Conservation (phyloP, 139 green algal species). For the Haematococcus lacustris region DNA sequence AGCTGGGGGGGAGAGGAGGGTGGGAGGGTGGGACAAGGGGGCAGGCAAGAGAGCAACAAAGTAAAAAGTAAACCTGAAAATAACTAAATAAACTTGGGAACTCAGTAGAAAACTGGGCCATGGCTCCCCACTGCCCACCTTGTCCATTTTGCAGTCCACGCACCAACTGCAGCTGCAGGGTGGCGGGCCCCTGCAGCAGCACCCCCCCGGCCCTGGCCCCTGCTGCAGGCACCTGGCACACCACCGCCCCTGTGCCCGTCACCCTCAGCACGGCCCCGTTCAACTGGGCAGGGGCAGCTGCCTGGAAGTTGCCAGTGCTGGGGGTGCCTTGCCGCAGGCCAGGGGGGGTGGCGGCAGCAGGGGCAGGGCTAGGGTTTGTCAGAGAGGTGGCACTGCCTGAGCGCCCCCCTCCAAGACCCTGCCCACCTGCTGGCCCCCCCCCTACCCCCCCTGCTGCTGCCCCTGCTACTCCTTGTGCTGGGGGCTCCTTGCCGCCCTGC, state of each 20-base stretch:
- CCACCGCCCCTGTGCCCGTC: constrained; percentile 5
- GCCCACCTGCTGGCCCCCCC: background rate
- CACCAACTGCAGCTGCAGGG: constrained; percentile 34
- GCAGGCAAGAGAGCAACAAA: background rate
- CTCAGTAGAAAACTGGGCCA: background rate
- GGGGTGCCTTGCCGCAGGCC: constrained; percentile 1
- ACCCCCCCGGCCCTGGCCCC: no score
- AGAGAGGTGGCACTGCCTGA: background rate
- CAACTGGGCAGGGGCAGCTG: constrained; percentile 1
- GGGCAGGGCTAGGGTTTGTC: background rate
- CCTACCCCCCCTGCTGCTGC: background rate
- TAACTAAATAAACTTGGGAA: background rate
- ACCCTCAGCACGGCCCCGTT: background rate
- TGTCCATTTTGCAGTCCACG: constrained; percentile 53
- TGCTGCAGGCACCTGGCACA: constrained; percentile 16
- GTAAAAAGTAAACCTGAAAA: background rate
- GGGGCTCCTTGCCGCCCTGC: background rate
- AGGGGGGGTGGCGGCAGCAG: no score
- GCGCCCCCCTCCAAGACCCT: background rate
- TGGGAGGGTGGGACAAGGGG: background rate
- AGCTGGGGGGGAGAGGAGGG: constrained; percentile 13
- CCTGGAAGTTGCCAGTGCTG: constrained; percentile 3
- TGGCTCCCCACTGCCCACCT: background rate
- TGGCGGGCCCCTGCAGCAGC: background rate
- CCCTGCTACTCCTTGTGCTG: background rate